These are phyloP conservation scores for Puccinia polysora DNA, from an alignment of 1,284 basidiomycete species.

Conservation along the genomic window DNA sequence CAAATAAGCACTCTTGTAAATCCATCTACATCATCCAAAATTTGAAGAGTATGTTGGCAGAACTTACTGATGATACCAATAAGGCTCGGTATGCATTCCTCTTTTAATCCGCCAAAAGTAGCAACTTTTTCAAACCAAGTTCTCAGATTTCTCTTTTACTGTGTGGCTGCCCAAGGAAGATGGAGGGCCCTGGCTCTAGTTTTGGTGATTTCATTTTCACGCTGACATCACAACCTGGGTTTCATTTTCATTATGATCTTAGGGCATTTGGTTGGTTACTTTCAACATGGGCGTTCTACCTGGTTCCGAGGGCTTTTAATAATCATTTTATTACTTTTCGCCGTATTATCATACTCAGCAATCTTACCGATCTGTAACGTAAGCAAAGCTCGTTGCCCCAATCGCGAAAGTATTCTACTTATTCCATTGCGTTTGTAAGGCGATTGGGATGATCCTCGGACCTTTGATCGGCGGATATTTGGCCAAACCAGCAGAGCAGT, in stretches of 20 bases:
- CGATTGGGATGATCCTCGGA: constrained; percentile 27
- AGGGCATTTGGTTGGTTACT: constrained; percentile 1
- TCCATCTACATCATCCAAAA: background rate
- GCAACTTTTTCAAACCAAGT: background rate
- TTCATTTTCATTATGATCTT: background rate
- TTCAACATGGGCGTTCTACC: background rate
- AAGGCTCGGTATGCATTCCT: constrained; percentile 26
- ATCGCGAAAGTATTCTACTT: no score
- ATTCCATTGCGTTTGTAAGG: background rate
- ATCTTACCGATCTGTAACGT: constrained; percentile 19
- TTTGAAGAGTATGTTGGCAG: constrained; percentile 27
- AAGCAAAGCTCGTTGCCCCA: background rate
- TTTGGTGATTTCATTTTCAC: background rate
- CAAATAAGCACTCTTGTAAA: background rate
- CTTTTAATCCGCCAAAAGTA: background rate
- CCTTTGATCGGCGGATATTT: constrained; percentile 41
- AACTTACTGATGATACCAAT: constrained; percentile 38
- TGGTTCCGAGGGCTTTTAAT: background rate
- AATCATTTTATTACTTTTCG: background rate
- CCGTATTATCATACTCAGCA: background rate
- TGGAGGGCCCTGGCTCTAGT: background rate
- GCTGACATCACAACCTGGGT: no score
- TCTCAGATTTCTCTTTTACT: background rate
- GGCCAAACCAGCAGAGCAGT: constrained; percentile 31
- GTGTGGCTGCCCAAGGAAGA: background rate